Evolutionary conservation across 805 yeast genomes (phyloP), one percentile per base, ranked within the genome.

Genomic region (Wickerhamiella brachini): DNA sequence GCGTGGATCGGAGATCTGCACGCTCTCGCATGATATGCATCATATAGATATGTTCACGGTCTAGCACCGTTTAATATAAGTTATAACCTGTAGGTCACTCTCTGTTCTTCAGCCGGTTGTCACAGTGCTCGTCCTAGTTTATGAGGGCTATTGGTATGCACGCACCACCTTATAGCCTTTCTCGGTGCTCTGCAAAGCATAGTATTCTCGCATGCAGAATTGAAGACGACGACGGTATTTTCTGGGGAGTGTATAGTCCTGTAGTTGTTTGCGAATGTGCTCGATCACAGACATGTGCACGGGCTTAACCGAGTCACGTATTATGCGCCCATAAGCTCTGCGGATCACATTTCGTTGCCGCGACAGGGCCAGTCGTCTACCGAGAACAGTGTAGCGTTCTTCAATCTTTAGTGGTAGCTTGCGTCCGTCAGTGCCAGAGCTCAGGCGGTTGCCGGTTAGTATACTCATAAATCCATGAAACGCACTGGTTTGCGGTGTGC

Each of bases 371-470:
- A 42, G 44, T 10, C 47, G 50, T 15, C 34, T 29, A n/a, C 56
- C 56, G n/a, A 50, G 29, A 7, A 49, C 48, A 1, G 50, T 51
- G 10, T 39, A 51, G 20, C 10, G 44, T 5, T 17, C 22, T 39
- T 17, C 15, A 3, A 50, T 53, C 8, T 53, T 50, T 9, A 54
- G 50, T 2, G 34, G 20, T 44, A 61, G 53, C 42, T 60, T 61
- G 22, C 62, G 52, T 15, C 56, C 56, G 13, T 56, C 54, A 8
- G 23, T 24, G 20, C 63, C 62, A 7, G 21, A 21, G 12, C 20
- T 20, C n/a, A 55, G 29, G 5, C 42, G 44, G 43, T 54, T 51
- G 17, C 43, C 18, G 17, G 34, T 38, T 29, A 57, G 48, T 38
- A 56, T 17, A 4, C 38, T 38, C 13, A 55, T 47, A 34, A 55